These are phyloP conservation scores for Rhipidocladum racemiflorum DNA, from an alignment of 176 grass and related monocot genomes.

Conservation along the genomic window DNA sequence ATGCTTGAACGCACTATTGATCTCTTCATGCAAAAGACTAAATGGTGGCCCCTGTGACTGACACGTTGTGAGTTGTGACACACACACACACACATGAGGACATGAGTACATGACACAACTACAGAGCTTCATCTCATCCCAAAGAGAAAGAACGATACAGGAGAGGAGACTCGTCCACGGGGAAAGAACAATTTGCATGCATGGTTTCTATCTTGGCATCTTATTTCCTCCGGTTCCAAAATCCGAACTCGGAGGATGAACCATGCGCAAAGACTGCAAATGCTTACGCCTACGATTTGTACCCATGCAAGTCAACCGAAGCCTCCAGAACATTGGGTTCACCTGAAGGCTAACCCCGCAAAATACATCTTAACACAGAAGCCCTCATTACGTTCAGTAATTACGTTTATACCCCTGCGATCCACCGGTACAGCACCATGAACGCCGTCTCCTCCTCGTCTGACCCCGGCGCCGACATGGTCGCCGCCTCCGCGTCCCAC, in stretches of 20 bases:
- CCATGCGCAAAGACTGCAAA: constrained; percentile 31
- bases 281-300: constrained; percentile 19
- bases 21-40: background rate
- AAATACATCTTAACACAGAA: background rate
- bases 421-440: constrained; percentile 77
- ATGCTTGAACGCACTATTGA: background rate
- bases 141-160: background rate
- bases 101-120: background rate
- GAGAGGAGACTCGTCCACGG: background rate
- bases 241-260: constrained; percentile 43
- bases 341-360: constrained; percentile 1
- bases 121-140: background rate
- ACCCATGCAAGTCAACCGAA: constrained; percentile 28
- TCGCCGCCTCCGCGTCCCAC: constrained; percentile 63
- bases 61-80: constrained; percentile 9
- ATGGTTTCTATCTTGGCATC: background rate
- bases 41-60: background rate
- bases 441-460: constrained; percentile 55
- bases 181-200: constrained; percentile 7
- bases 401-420: constrained; percentile 53
- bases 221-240: constrained; percentile 26
- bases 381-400: background rate
- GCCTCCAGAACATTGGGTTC: constrained; percentile 26
- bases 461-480: constrained; percentile 26
- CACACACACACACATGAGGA: too few species aligned